Evolutionary conservation across 1,284 basidiomycete species (phyloP).

Genomic region (Irpex sp.): DNA sequence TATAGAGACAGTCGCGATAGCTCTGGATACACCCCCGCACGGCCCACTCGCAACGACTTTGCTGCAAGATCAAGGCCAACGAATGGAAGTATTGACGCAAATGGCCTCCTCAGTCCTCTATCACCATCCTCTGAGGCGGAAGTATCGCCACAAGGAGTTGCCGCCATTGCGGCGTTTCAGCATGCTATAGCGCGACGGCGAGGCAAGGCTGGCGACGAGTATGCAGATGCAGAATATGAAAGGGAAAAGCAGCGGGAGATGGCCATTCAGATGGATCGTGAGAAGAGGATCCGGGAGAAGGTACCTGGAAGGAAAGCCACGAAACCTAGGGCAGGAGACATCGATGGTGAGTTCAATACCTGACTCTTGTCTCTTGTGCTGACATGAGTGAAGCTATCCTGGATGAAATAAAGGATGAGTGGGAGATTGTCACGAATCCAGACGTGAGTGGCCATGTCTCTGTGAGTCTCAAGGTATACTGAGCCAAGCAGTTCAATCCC

Average conservation of each 20-base stretch:
- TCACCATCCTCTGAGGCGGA: constrained; percentile 17
- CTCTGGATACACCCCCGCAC: constrained; percentile 16
- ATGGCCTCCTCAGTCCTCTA: constrained; percentile 17
- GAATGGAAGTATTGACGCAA: constrained; percentile 12
- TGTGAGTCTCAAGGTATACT: constrained; percentile 5
- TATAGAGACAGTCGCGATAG: constrained; percentile 27
- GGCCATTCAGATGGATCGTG: constrained; percentile 55
- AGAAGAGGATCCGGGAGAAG: constrained; percentile 63
- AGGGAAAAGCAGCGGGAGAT: constrained; percentile 53
- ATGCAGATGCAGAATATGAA: constrained; percentile 36
- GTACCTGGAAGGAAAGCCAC: constrained; percentile 53
- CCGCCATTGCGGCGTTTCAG: constrained; percentile 65
- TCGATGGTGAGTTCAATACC: constrained; percentile 56
- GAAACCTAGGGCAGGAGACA: constrained; percentile 62
- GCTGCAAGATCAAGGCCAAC: constrained; percentile 15
- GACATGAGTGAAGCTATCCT: constrained; percentile 60
- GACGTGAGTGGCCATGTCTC: constrained; percentile 52
- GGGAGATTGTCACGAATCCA: constrained; percentile 84
- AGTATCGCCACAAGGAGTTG: constrained; percentile 42
- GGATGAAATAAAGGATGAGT: constrained; percentile 82
- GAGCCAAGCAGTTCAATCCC: constrained; percentile 72
- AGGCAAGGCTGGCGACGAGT: constrained; percentile 47
- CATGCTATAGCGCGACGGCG: constrained; percentile 56
- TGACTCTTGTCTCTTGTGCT: not conserved
- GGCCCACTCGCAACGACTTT: constrained; percentile 19